These are phyloP conservation scores for Sclerotinia minor DNA, from an alignment of 2,329 filamentous ascomycete species.

Conservation along the genomic window DNA sequence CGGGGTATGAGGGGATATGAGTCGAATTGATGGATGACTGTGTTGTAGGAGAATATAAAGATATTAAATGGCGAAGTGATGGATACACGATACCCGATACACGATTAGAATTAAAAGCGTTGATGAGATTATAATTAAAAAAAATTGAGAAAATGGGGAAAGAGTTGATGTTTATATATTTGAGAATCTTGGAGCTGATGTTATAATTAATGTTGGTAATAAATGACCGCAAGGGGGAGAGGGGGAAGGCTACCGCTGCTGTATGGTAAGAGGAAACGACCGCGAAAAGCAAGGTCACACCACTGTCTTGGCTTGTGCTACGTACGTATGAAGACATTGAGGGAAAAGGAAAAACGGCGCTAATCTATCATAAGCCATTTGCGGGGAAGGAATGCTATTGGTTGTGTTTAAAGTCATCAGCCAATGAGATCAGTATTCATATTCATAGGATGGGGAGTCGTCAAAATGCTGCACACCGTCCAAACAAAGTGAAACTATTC, in stretches of 20 bases:
- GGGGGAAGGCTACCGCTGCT: background rate
- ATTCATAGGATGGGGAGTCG: background rate
- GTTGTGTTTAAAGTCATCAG: background rate
- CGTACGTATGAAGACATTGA: background rate
- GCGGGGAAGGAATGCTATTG: background rate
- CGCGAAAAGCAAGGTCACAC: slow-evolving; percentile 5
- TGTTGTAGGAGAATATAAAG: background rate
- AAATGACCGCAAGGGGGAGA: background rate
- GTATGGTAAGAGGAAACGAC: background rate
- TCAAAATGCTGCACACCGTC: background rate
- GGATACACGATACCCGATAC: background rate
- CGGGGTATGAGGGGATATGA: background rate
- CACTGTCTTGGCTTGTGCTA: slow-evolving; percentile 9
- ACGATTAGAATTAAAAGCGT: background rate
- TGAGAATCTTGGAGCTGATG: background rate
- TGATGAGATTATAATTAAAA: background rate
- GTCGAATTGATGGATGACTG: background rate
- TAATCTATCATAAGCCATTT: background rate
- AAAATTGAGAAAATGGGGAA: background rate
- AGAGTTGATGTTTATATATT: slow-evolving; percentile 5
- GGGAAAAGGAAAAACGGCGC: background rate
- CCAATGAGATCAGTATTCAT: background rate
- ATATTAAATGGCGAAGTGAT: background rate
- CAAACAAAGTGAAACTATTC: background rate
- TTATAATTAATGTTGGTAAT: background rate